Evolutionary conservation across 345 rosid species (phyloP).

Genomic region (Noccaea caerulescens): DNA sequence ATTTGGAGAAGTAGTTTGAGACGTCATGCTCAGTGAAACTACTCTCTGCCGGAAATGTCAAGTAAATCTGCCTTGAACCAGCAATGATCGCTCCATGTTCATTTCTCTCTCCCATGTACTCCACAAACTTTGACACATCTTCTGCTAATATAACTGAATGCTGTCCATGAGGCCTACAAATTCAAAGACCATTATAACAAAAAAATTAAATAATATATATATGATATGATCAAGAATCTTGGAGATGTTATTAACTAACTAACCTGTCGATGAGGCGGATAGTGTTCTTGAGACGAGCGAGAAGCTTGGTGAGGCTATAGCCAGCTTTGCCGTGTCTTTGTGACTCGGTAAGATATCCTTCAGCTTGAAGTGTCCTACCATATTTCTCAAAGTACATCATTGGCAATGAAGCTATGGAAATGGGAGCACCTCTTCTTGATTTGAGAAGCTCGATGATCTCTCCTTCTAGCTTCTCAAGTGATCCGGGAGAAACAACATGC

Average conservation of each 20-base stretch:
- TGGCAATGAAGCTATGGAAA: constrained; percentile 94
- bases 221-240: too few species aligned
- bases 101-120: constrained; percentile 55
- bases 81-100: constrained; percentile 65
- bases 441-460: constrained; percentile 83
- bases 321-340: constrained; percentile 98
- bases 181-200: constrained; percentile 3
- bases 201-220: background rate
- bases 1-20: constrained; percentile 77
- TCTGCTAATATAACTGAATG: constrained; percentile 86
- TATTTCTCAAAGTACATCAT: constrained; percentile 85
- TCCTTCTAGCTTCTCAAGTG: constrained; percentile 82
- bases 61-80: constrained; percentile 87
- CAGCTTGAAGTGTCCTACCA: constrained; percentile 89
- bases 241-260: constrained; percentile 1
- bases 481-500: constrained; percentile 58
- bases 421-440: constrained; percentile 81
- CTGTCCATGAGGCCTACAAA: constrained; percentile 91
- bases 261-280: constrained; percentile 91
- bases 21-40: constrained; percentile 84
- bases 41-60: constrained; percentile 95
- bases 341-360: constrained; percentile 96
- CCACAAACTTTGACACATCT: constrained; percentile 72
- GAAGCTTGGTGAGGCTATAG: constrained; percentile 90
- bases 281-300: constrained; percentile 78